phyloP scores from a whole-genome alignment of 2,329 filamentous ascomycete genomes.

The Xylariaceae sp. region DNA sequence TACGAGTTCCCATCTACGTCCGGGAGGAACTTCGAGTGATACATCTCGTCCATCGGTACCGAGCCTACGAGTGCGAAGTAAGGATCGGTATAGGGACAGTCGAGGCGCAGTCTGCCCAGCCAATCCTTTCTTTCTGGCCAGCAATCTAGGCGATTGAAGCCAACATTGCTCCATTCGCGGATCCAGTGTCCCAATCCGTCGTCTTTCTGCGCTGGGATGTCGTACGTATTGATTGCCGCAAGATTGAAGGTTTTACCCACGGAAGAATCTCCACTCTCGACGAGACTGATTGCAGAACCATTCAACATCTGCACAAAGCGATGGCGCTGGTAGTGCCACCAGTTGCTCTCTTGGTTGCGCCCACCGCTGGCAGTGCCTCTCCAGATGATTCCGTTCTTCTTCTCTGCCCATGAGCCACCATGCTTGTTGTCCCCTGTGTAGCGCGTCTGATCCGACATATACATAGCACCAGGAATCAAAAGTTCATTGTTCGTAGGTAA shows the following conservation, averaged over 20 bases:
- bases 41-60: conserved; percentile 44
- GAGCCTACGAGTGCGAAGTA: conserved; percentile 31
- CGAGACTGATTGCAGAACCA: conserved; percentile 47
- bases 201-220: conserved; percentile 31
- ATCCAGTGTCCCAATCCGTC: conserved; percentile 39
- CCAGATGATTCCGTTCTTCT: conserved; percentile 55
- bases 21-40: conserved; percentile 58
- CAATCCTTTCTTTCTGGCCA: conserved; percentile 21
- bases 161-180: conserved; percentile 35
- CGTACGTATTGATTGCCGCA: conserved; percentile 33
- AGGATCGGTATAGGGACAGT: conserved; percentile 37
- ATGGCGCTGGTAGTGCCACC: conserved; percentile 64
- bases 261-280: conserved; percentile 37
- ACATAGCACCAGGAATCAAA: conserved; percentile 60
- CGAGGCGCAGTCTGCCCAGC: not conserved
- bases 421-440: conserved; percentile 52
- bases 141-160: conserved; percentile 42
- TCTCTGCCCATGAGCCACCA: conserved; percentile 54
- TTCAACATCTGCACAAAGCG: conserved; percentile 66
- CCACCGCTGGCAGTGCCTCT: conserved; percentile 61
- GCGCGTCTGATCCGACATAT: conserved; percentile 50
- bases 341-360: conserved; percentile 45
- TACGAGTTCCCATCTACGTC: conserved; percentile 67
- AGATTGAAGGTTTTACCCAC: conserved; percentile 44
- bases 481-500: conserved; percentile 61